phyloP scores from a whole-genome alignment of 805 yeast species.

The Saccharomycopsis synnaedendra region DNA sequence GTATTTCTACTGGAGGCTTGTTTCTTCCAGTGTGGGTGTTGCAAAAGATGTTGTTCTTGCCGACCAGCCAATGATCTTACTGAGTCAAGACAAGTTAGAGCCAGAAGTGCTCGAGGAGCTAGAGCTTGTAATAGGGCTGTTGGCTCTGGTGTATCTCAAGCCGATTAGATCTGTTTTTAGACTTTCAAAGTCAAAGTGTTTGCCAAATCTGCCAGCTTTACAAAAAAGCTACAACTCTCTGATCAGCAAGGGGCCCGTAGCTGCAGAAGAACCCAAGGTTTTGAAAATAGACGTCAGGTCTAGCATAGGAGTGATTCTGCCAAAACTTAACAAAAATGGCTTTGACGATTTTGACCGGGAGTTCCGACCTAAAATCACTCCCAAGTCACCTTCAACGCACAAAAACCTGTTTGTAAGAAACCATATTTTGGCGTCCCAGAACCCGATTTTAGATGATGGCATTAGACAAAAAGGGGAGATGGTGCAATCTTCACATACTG shows the following conservation, averaged over 20 bases:
- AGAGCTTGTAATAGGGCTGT: slow-evolving; percentile 68
- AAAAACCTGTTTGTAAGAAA: too few relatives aligned
- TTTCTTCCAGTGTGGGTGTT: slow-evolving; percentile 36
- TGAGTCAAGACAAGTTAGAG: slow-evolving; percentile 59
- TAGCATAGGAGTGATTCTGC: too few relatives aligned
- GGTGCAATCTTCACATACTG: too few relatives aligned
- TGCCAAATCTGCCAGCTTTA: slow-evolving; percentile 24
- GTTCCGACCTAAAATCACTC: too few relatives aligned
- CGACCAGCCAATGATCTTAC: slow-evolving; percentile 48
- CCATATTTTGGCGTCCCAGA: too few relatives aligned
- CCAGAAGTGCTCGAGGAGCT: slow-evolving; percentile 65
- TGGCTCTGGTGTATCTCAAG: slow-evolving; percentile 75
- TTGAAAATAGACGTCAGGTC: slow-evolving; percentile 8
- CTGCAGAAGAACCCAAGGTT: slow-evolving; percentile 2
- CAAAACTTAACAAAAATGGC: too few relatives aligned
- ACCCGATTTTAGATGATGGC: too few relatives aligned
- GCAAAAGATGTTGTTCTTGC: slow-evolving; percentile 45
- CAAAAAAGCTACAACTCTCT: background rate
- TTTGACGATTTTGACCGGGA: too few relatives aligned
- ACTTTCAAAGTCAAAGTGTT: slow-evolving; percentile 36
- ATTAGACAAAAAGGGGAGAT: too few relatives aligned
- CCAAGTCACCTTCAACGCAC: too few relatives aligned
- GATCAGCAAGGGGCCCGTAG: background rate
- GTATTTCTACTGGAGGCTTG: slow-evolving; percentile 71
- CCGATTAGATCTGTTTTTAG: slow-evolving; percentile 75